Percentiles rank a stretch among this genome's conserved stretches.
These are phyloP conservation scores for Coemansia sp. DNA, from an alignment of 192 early-diverging fungal species.

Conservation along the genomic window DNA sequence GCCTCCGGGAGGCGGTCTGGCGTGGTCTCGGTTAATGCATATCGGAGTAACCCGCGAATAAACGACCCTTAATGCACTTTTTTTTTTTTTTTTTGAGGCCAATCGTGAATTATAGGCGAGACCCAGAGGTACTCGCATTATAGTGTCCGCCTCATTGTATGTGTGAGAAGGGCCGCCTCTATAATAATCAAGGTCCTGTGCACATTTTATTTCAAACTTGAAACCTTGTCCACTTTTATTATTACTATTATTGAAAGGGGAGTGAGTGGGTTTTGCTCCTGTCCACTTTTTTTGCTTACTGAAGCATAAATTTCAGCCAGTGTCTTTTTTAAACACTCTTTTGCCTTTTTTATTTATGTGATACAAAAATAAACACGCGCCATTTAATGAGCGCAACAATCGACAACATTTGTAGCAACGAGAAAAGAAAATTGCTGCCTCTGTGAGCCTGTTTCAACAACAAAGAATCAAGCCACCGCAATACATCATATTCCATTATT, in stretches of 20 bases:
- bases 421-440: neutral
- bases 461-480: neutral
- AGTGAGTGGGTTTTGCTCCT: no score
- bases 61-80: neutral
- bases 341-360: neutral
- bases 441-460: neutral
- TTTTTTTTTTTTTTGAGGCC: no score
- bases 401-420: neutral
- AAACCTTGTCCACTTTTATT: neutral
- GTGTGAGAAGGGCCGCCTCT: neutral
- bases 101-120: no score
- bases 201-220: neutral
- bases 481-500: neutral
- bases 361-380: neutral
- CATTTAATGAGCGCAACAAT: no score
- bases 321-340: neutral
- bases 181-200: neutral
- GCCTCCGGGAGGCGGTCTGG: neutral
- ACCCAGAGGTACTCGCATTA: neutral
- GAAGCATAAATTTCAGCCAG: neutral
- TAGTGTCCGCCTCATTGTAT: neutral
- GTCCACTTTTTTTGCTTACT: no score
- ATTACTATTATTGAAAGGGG: neutral
- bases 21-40: constrained; percentile 1
- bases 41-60: neutral